A percentile compares a stretch with the other conserved stretches of the same genome.
phyloP scores from a whole-genome alignment of 805 yeast species.

The Isabelozyma gotoi region DNA sequence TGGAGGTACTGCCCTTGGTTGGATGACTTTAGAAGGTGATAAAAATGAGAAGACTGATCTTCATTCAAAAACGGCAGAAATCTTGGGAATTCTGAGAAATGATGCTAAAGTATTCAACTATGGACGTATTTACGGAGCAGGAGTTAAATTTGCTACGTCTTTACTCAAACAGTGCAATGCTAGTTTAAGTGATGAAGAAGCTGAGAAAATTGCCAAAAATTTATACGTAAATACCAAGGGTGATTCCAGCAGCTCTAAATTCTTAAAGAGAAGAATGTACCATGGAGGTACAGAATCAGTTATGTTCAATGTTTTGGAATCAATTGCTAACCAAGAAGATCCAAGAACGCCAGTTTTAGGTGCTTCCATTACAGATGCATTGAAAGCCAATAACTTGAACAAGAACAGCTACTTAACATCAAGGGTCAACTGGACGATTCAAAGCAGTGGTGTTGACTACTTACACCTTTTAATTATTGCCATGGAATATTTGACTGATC shows the following conservation, averaged over 20 bases:
- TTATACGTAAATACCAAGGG: slow-evolving; percentile 89
- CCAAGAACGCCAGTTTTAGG: slow-evolving; percentile 93
- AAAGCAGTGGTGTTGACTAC: slow-evolving; percentile 96
- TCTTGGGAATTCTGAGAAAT: slow-evolving; percentile 83
- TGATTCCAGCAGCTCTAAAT: slow-evolving; percentile 8
- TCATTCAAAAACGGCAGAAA: slow-evolving; percentile 90
- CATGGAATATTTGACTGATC: slow-evolving; percentile 76
- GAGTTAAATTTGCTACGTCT: slow-evolving; percentile 85
- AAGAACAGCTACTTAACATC: slow-evolving; percentile 77
- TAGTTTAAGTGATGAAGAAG: slow-evolving; percentile 61
- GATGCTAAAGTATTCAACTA: slow-evolving; percentile 96
- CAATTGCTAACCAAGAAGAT: slow-evolving; percentile 74
- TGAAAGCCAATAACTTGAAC: slow-evolving; percentile 61
- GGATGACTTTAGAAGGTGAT: slow-evolving; percentile 99
- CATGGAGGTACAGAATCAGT: slow-evolving; percentile 94
- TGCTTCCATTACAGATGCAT: slow-evolving; percentile 88
- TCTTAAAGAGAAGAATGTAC: slow-evolving; percentile 44
- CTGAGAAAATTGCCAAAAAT: slow-evolving; percentile 58
- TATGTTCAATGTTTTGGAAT: slow-evolving; percentile 84
- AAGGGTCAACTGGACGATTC: slow-evolving; percentile 96
- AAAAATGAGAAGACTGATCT: slow-evolving; percentile 89
- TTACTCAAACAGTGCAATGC: slow-evolving; percentile 83
- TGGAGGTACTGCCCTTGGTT: slow-evolving; percentile 95
- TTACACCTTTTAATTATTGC: slow-evolving; percentile 80
- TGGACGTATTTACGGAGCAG: slow-evolving; percentile 98